Conservation (phyloP, 192 early-diverging fungal species). For the Funneliformis mosseae region DNA sequence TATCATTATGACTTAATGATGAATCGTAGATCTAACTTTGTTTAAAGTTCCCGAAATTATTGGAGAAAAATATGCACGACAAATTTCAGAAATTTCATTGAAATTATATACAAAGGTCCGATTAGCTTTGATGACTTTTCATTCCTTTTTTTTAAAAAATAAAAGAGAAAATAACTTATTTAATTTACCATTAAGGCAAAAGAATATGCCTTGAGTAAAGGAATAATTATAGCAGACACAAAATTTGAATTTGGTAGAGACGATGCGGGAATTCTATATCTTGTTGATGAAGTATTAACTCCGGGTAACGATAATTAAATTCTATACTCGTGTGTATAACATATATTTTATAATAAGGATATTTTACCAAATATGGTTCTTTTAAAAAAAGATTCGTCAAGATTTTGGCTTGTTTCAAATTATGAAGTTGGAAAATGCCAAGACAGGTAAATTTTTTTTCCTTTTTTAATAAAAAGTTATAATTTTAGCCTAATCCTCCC, state of each 20-base stretch:
- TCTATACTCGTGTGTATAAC: background rate
- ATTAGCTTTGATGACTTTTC: too few relatives aligned
- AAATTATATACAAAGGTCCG: slow-evolving; percentile 88
- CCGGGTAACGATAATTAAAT: slow-evolving; percentile 62
- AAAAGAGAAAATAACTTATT: slow-evolving; percentile 98
- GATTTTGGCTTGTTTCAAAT: slow-evolving; percentile 90
- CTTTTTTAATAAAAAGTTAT: background rate
- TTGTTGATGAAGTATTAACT: slow-evolving; percentile 97
- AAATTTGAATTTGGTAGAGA: slow-evolving; percentile 99
- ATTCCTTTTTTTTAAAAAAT: too few relatives aligned
- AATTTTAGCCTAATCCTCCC: background rate
- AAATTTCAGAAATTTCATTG: slow-evolving; percentile 74
- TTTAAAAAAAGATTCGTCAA: slow-evolving; percentile 77
- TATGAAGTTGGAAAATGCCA: slow-evolving; percentile 82
- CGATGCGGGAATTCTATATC: slow-evolving; percentile 71
- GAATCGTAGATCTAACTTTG: background rate
- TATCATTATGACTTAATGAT: background rate
- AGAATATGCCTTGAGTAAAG: slow-evolving; percentile 77
- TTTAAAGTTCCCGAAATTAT: slow-evolving; percentile 72
- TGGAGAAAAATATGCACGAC: slow-evolving; percentile 74
- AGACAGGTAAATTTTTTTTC: slow-evolving; percentile 46
- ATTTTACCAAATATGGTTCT: background rate
- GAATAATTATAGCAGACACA: slow-evolving; percentile 99
- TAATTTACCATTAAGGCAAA: slow-evolving; percentile 92
- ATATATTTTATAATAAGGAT: too few relatives aligned